Evolutionary conservation across 768 basidiomycete species (phyloP).

Genomic region (Mycena indigotica): DNA sequence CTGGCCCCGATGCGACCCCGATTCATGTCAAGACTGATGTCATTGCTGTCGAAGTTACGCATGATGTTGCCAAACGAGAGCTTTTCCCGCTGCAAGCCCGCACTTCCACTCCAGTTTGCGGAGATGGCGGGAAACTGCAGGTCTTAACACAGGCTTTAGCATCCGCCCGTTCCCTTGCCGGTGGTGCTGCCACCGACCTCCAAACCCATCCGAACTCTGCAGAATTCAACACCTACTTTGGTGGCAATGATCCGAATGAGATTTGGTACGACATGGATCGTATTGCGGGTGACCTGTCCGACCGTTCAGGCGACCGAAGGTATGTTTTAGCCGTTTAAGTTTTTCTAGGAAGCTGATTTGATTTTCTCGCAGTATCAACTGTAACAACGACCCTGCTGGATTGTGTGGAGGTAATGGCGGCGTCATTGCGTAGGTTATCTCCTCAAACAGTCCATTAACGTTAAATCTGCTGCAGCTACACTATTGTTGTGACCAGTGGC

Average conservation of each 20-base stretch:
- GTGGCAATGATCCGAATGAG: slow-evolving; percentile 7
- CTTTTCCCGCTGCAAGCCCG: slow-evolving; percentile 12
- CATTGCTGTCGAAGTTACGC: slow-evolving; percentile 9
- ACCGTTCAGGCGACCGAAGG: slow-evolving; percentile 6
- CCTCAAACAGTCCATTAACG: too few relatives aligned
- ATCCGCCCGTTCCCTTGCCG: slow-evolving; percentile 11
- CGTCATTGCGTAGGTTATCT: slow-evolving; percentile 8
- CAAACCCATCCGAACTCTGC: slow-evolving; percentile 9
- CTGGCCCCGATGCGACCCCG: slow-evolving; percentile 4
- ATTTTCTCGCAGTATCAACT: not conserved
- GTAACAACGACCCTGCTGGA: not conserved
- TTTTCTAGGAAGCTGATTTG: not conserved
- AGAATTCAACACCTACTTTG: slow-evolving; percentile 14
- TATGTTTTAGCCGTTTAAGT: not conserved
- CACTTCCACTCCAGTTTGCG: slow-evolving; percentile 6
- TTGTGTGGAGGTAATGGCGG: not conserved
- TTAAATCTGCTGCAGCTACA: slow-evolving; percentile 5
- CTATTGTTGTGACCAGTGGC: slow-evolving; percentile 7
- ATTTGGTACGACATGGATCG: slow-evolving; percentile 18
- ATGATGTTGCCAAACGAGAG: slow-evolving; percentile 9
- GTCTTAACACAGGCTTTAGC: slow-evolving; percentile 7
- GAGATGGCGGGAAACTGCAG: slow-evolving; percentile 2
- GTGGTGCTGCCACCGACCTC: slow-evolving; percentile 18
- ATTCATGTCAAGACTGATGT: slow-evolving; percentile 3
- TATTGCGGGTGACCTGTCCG: slow-evolving; percentile 10